phyloP scores from a whole-genome alignment of 306 rosid genomes.

The Carpinus viminea region DNA sequence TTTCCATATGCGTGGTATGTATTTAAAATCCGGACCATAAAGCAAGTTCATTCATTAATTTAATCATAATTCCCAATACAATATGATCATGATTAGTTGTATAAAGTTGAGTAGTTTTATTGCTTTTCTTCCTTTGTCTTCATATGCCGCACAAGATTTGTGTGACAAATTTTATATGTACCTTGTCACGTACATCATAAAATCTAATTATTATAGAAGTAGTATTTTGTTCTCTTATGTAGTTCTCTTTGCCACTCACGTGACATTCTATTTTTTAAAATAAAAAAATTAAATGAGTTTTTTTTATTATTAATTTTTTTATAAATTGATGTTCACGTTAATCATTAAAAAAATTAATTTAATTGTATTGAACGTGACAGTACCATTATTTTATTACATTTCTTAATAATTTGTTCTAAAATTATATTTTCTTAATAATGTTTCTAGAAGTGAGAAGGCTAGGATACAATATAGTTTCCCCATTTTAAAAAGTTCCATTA shows the following conservation, averaged over 20 bases:
- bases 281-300: too few relatives aligned
- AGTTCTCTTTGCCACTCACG: neutral
- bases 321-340: too few relatives aligned
- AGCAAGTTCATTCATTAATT: neutral
- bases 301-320: too few relatives aligned
- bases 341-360: too few relatives aligned
- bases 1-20: neutral
- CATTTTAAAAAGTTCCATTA: too few relatives aligned
- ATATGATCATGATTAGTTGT: neutral
- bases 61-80: neutral
- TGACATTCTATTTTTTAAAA: too few relatives aligned
- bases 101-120: neutral
- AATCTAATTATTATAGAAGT: neutral
- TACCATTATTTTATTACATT: too few relatives aligned
- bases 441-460: too few relatives aligned
- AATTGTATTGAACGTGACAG: too few relatives aligned
- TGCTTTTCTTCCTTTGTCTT: neutral
- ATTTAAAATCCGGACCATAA: neutral
- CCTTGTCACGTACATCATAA: neutral
- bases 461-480: too few relatives aligned
- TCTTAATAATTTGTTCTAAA: too few relatives aligned
- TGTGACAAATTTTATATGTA: neutral
- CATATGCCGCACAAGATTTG: neutral
- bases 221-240: neutral
- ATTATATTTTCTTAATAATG: too few relatives aligned